phyloP scores from a whole-genome alignment of 768 basidiomycete genomes.

The Strobilomyces dryophilus region DNA sequence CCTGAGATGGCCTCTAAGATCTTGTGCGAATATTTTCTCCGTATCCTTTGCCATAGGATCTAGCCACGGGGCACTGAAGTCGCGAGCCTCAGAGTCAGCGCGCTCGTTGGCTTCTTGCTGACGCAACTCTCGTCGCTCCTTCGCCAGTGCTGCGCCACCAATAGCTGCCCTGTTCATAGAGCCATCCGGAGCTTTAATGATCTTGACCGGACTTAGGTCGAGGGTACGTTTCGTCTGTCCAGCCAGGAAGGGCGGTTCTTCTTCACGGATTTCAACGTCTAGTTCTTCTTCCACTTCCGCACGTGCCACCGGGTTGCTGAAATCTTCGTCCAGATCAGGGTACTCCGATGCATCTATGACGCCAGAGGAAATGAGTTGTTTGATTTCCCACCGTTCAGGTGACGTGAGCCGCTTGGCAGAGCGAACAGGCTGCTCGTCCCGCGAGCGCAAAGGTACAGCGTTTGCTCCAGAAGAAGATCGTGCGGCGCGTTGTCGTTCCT shows the following conservation, averaged over 20 bases:
- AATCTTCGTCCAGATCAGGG: slow-evolving; percentile 87
- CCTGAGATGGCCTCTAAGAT: slow-evolving; percentile 75
- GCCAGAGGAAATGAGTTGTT: slow-evolving; percentile 96
- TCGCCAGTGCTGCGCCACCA: slow-evolving; percentile 88
- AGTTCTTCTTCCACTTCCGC: slow-evolving; percentile 94
- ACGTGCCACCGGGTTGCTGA: slow-evolving; percentile 67
- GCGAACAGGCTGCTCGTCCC: slow-evolving; percentile 48
- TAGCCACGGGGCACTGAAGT: slow-evolving; percentile 95
- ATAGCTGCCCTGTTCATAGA: slow-evolving; percentile 94
- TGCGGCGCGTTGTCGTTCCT: slow-evolving; percentile 61
- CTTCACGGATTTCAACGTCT: slow-evolving; percentile 95
- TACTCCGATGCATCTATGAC: slow-evolving; percentile 90
- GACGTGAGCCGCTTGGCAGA: slow-evolving; percentile 90
- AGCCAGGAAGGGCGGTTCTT: slow-evolving; percentile 92
- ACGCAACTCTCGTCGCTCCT: slow-evolving; percentile 90
- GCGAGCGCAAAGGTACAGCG: slow-evolving; percentile 69
- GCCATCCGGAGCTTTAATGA: slow-evolving; percentile 98
- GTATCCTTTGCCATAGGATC: slow-evolving; percentile 93
- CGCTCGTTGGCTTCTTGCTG: slow-evolving; percentile 93
- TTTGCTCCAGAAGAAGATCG: slow-evolving; percentile 80
- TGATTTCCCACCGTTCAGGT: slow-evolving; percentile 99
- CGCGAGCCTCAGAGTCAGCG: slow-evolving; percentile 90
- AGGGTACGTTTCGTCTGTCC: slow-evolving; percentile 96
- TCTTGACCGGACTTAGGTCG: slow-evolving; percentile 95
- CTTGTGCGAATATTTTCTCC: slow-evolving; percentile 91